These are phyloP conservation scores for Beauveria scarabaeidicola DNA, from an alignment of 2,329 filamentous ascomycete genomes.

Conservation along the genomic window DNA sequence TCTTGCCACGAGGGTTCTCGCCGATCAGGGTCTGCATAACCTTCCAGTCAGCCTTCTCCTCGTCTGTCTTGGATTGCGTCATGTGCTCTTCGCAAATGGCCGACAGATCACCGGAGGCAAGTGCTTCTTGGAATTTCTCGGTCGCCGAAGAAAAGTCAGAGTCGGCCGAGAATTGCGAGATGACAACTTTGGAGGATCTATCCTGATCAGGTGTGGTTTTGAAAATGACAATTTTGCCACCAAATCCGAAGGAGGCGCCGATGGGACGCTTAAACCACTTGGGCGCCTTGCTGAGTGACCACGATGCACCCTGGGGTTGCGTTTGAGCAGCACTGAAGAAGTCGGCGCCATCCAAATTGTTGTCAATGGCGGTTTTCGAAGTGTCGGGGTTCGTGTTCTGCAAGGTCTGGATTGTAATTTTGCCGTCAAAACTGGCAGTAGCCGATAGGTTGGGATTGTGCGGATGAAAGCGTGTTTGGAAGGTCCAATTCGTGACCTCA, in stretches of 20 bases:
- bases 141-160: conserved; percentile 75
- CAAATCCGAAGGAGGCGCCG: conserved; percentile 89
- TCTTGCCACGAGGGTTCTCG: conserved; percentile 74
- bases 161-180: conserved; percentile 85
- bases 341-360: conserved; percentile 77
- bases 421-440: conserved; percentile 94
- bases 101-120: conserved; percentile 68
- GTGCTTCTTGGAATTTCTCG: conserved; percentile 74
- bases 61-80: conserved; percentile 66
- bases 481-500: conserved; percentile 98
- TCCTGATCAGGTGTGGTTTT: conserved; percentile 54
- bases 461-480: conserved; percentile 89
- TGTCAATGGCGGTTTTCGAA: conserved; percentile 58
- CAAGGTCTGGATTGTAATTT: conserved; percentile 85
- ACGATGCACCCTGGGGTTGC: conserved; percentile 82
- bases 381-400: conserved; percentile 82
- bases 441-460: conserved; percentile 87
- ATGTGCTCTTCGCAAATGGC: conserved; percentile 75
- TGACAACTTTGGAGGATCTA: conserved; percentile 65
- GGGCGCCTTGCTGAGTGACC: conserved; percentile 76
- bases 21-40: conserved; percentile 85
- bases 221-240: conserved; percentile 81
- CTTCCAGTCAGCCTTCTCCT: conserved; percentile 93
- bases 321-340: conserved; percentile 93
- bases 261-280: conserved; percentile 83